Conservation (phyloP, 371 early-diverging fungal genomes). For the Mortierella polycephala region DNA sequence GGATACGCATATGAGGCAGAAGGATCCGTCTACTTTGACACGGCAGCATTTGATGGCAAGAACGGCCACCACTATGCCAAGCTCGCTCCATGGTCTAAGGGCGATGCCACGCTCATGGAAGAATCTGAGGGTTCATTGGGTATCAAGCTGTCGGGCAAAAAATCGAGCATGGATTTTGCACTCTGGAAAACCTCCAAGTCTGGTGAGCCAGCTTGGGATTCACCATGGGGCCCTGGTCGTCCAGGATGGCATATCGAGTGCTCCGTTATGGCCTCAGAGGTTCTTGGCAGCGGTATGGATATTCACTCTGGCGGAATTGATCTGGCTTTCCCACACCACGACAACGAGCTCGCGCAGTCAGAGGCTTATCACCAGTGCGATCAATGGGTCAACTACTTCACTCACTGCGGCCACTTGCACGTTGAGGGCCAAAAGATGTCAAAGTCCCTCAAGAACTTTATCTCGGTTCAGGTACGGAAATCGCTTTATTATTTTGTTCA, state of each 20-base stretch:
- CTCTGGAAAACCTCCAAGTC: conserved; percentile 98
- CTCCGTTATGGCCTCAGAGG: conserved; percentile 98
- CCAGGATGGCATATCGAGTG: conserved; percentile 99
- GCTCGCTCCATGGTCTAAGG: conserved; percentile 90
- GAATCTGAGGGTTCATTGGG: conserved; percentile 95
- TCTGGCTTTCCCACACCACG: conserved; percentile 99
- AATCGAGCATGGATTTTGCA: conserved; percentile 93
- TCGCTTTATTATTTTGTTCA: background rate
- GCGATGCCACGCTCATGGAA: conserved; percentile 80
- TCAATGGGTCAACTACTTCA: conserved; percentile 99
- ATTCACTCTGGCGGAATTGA: conserved; percentile 99
- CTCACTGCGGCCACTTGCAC: conserved; percentile 99
- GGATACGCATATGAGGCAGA: conserved; percentile 95
- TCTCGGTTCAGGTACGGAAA: conserved; percentile 79
- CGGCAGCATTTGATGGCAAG: conserved; percentile 86
- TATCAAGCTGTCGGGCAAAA: conserved; percentile 76
- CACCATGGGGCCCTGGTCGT: conserved; percentile 96
- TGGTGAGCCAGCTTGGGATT: conserved; percentile 97
- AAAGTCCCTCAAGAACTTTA: conserved; percentile 99
- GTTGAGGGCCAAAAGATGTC: conserved; percentile 99
- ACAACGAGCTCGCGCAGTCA: conserved; percentile 99
- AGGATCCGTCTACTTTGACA: conserved; percentile 99
- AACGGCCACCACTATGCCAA: conserved; percentile 92
- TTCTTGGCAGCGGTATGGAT: conserved; percentile 93
- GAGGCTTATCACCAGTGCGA: conserved; percentile 93